These are phyloP conservation scores for Termitomyces sp. DNA, from an alignment of 768 basidiomycete genomes.

Conservation along the genomic window DNA sequence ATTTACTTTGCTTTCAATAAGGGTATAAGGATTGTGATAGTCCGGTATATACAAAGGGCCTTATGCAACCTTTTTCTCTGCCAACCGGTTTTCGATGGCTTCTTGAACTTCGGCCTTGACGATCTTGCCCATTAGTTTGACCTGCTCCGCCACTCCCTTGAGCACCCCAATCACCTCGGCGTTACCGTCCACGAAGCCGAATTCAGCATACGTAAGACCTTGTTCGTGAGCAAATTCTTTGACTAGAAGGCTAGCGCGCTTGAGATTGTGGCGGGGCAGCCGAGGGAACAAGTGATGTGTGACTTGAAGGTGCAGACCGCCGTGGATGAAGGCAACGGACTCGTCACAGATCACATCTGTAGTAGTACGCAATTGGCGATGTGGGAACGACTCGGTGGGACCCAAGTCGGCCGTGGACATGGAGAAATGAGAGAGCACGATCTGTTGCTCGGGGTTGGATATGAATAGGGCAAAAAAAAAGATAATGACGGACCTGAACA, in stretches of 20 bases:
- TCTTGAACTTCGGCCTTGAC: slow-evolving; percentile 73
- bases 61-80: slow-evolving; percentile 17
- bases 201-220: slow-evolving; percentile 85
- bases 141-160: slow-evolving; percentile 83
- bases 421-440: slow-evolving; percentile 96
- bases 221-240: slow-evolving; percentile 87
- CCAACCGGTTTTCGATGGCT: slow-evolving; percentile 51
- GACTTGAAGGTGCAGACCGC: slow-evolving; percentile 96
- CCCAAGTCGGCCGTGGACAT: slow-evolving; percentile 93
- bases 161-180: slow-evolving; percentile 80
- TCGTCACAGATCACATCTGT: slow-evolving; percentile 90
- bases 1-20: slow-evolving; percentile 11
- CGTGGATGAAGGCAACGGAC: slow-evolving; percentile 86
- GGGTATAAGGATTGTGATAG: neutral
- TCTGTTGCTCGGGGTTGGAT: slow-evolving; percentile 40
- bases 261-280: slow-evolving; percentile 89
- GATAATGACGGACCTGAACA: slow-evolving; percentile 66
- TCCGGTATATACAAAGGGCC: no score
- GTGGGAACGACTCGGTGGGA: slow-evolving; percentile 86
- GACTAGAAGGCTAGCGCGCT: slow-evolving; percentile 76
- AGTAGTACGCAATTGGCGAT: slow-evolving; percentile 96
- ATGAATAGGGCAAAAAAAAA: neutral
- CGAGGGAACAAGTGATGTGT: slow-evolving; percentile 98
- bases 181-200: slow-evolving; percentile 88
- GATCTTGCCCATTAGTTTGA: slow-evolving; percentile 77